These are phyloP conservation scores for Fusarium udum DNA, from an alignment of 2,329 filamentous ascomycete species.

Conservation along the genomic window DNA sequence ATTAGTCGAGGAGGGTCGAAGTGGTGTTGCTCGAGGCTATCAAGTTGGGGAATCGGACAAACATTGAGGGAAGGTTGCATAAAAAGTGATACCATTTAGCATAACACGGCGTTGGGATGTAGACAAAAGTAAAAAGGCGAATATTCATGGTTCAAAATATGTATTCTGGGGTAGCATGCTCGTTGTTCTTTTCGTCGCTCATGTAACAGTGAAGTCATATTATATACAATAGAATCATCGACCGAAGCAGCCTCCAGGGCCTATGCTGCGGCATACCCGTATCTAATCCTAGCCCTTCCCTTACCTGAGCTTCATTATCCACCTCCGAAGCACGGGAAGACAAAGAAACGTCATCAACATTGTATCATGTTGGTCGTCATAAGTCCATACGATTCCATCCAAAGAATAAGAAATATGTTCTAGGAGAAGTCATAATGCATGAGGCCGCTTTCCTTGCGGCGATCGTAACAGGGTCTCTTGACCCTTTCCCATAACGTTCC, in stretches of 20 bases:
- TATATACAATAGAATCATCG: slow-evolving; percentile 29
- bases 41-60: slow-evolving; percentile 67
- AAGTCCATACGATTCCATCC: slow-evolving; percentile 12
- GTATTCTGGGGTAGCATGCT: not conserved
- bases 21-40: slow-evolving; percentile 90
- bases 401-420: slow-evolving; percentile 12
- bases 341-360: slow-evolving; percentile 28
- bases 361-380: slow-evolving; percentile 25
- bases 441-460: slow-evolving; percentile 17
- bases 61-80: slow-evolving; percentile 35
- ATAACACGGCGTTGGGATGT: slow-evolving; percentile 23
- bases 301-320: not conserved
- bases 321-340: slow-evolving; percentile 2
- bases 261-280: slow-evolving; percentile 6
- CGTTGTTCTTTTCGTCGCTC: slow-evolving; percentile 9
- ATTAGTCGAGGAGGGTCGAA: slow-evolving; percentile 83
- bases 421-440: slow-evolving; percentile 30
- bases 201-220: slow-evolving; percentile 5
- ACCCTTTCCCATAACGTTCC: not conserved
- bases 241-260: slow-evolving; percentile 31
- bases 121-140: slow-evolving; percentile 12
- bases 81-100: slow-evolving; percentile 24
- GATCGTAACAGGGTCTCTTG: slow-evolving; percentile 5
- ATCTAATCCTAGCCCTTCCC: not conserved
- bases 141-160: not conserved